Percentiles rank a stretch among this genome's conserved stretches.
Evolutionary conservation across 768 basidiomycete species (phyloP).

Genomic region (Boletus sensibilis): DNA sequence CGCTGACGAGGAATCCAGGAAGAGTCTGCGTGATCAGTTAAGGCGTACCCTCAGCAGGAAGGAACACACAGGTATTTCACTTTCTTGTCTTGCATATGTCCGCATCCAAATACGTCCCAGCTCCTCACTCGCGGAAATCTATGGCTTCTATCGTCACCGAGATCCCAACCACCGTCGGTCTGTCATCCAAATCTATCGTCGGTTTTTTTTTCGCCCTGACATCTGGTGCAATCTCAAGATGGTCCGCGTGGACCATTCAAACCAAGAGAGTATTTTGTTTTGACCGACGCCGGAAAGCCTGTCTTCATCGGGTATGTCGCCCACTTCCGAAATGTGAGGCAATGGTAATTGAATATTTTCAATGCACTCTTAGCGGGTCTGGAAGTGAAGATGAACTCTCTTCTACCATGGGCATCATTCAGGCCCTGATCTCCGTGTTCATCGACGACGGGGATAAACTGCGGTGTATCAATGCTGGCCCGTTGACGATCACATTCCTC

Average conservation of each 20-base stretch:
- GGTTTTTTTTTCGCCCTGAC: constrained; percentile 3
- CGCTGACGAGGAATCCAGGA: constrained; percentile 60
- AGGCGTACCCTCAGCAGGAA: constrained; percentile 60
- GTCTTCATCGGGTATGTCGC: constrained; percentile 78
- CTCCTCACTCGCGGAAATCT: constrained; percentile 13
- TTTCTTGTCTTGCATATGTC: constrained; percentile 9
- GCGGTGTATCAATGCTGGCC: constrained; percentile 80
- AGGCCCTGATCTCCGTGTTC: constrained; percentile 94
- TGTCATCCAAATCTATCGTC: constrained; percentile 8
- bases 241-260: constrained; percentile 31
- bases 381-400: constrained; percentile 62
- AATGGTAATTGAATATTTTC: neutral
- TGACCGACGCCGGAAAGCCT: constrained; percentile 97
- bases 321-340: neutral
- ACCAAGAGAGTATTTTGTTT: constrained; percentile 82
- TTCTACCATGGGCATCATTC: constrained; percentile 86
- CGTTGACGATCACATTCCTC: constrained; percentile 81
- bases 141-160: constrained; percentile 35
- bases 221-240: constrained; percentile 4
- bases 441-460: constrained; percentile 87
- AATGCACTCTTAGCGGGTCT: constrained; percentile 41
- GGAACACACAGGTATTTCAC: constrained; percentile 44
- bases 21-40: constrained; percentile 66
- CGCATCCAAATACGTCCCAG: constrained; percentile 7
- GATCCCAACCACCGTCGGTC: constrained; percentile 26